phyloP scores from a whole-genome alignment of 2,329 filamentous ascomycete genomes.

The Paecilomyces variotii region DNA sequence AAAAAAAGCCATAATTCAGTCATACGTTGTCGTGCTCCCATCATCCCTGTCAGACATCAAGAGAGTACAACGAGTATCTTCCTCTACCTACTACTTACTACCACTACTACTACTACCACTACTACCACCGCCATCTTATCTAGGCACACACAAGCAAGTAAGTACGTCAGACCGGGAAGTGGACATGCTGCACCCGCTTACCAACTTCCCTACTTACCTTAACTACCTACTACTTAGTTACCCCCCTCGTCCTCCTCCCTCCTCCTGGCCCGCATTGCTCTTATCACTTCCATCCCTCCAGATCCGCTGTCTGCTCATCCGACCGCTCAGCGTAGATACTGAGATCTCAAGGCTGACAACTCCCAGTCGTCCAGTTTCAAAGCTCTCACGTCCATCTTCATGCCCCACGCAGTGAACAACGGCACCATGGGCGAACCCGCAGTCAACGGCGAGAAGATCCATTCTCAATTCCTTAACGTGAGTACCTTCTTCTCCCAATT shows the following conservation, averaged over 20 bases:
- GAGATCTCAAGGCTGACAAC: not conserved
- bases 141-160: too few relatives aligned
- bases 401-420: constrained; percentile 43
- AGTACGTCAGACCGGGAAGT: too few relatives aligned
- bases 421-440: constrained; percentile 39
- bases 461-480: constrained; percentile 41
- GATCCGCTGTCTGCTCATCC: not conserved
- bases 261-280: too few relatives aligned
- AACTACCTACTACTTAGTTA: too few relatives aligned
- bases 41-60: not conserved
- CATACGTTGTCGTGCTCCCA: not conserved
- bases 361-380: not conserved
- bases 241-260: too few relatives aligned
- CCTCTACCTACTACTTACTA: not conserved
- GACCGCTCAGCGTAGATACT: not conserved
- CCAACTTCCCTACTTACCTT: too few relatives aligned
- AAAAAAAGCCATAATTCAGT: too few relatives aligned
- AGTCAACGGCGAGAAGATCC: constrained; percentile 43
- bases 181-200: too few relatives aligned
- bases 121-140: too few relatives aligned
- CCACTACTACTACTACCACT: too few relatives aligned
- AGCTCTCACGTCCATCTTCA: constrained; percentile 14
- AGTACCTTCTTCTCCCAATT: constrained; percentile 13
- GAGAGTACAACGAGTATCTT: not conserved
- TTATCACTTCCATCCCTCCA: not conserved